A percentile compares a stretch with the other conserved stretches of the same genome.
phyloP scores from a whole-genome alignment of 2,329 filamentous ascomycete genomes.

The Diaporthe sp. region DNA sequence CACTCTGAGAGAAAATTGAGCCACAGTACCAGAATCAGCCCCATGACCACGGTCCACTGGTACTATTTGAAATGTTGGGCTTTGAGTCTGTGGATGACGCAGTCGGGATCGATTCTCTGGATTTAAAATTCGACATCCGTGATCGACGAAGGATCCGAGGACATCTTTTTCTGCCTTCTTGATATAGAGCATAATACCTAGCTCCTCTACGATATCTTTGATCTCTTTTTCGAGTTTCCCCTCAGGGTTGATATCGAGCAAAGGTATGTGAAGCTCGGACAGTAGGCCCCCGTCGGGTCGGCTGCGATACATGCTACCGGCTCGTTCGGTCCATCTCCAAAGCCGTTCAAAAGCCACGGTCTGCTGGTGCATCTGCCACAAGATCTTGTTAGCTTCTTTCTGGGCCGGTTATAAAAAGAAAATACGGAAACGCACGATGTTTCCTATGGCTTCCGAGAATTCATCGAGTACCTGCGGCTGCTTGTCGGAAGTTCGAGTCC shows the following conservation, averaged over 20 bases:
- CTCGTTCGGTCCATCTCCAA: slow-evolving; percentile 8
- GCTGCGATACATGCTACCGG: neutral
- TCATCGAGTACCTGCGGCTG: neutral
- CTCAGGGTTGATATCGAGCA: neutral
- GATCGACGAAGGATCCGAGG: neutral
- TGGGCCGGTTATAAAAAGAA: fast-evolving
- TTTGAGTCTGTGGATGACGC: neutral
- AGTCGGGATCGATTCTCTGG: neutral
- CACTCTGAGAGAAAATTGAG: no score
- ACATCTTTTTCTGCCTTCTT: neutral
- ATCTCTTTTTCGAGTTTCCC: neutral
- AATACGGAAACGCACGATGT: neutral
- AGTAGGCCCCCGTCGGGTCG: neutral
- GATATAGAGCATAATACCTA: neutral
- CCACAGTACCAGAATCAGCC: no score
- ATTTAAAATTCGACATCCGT: neutral
- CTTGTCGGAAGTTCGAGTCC: neutral
- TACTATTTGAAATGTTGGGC: no score
- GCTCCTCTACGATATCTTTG: neutral
- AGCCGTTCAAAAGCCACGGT: neutral
- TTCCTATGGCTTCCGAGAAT: neutral
- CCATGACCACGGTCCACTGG: no score
- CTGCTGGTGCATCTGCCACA: neutral
- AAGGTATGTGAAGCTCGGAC: neutral
- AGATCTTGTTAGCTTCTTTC: neutral